Evolutionary conservation across 2,329 filamentous ascomycete species (phyloP).

Genomic region (Pseudogymnoascus verrucosus): DNA sequence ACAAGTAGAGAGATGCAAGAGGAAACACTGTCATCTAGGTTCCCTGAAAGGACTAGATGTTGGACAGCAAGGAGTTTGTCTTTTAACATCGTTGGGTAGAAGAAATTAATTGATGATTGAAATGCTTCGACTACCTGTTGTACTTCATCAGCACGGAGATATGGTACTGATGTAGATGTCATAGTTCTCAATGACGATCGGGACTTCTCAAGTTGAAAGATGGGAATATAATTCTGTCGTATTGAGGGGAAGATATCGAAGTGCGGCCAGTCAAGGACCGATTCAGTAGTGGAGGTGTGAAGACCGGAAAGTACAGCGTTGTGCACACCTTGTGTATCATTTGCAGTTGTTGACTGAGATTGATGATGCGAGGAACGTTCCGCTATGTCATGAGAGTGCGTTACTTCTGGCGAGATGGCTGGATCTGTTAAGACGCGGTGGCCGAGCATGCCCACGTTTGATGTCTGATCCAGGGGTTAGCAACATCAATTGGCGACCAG

Average conservation of each 20-base stretch:
- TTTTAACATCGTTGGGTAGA: conserved; percentile 43
- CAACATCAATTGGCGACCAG: neutral
- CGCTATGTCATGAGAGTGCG: conserved; percentile 20
- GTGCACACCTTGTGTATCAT: conserved; percentile 17
- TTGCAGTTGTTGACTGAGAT: conserved; percentile 18
- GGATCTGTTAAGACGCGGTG: neutral
- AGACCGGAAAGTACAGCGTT: conserved; percentile 43
- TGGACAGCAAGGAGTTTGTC: conserved; percentile 30
- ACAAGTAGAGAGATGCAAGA: conserved; percentile 34
- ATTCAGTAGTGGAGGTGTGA: conserved; percentile 44
- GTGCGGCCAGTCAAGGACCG: conserved; percentile 43
- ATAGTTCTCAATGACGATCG: conserved; percentile 31
- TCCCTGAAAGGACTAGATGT: conserved; percentile 27
- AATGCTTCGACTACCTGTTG: conserved; percentile 37
- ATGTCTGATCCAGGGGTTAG: neutral
- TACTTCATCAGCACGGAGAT: conserved; percentile 35
- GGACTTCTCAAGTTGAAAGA: conserved; percentile 41
- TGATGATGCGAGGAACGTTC: conserved; percentile 19
- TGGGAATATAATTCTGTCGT: conserved; percentile 35
- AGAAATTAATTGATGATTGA: conserved; percentile 41
- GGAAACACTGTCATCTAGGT: conserved; percentile 31
- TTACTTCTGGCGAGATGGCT: conserved; percentile 10
- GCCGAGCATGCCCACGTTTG: neutral
- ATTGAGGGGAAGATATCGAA: conserved; percentile 39
- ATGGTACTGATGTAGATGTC: conserved; percentile 33